phyloP scores from a whole-genome alignment of 352 stramenopile genomes.

The Aphanomyces euteiches region DNA sequence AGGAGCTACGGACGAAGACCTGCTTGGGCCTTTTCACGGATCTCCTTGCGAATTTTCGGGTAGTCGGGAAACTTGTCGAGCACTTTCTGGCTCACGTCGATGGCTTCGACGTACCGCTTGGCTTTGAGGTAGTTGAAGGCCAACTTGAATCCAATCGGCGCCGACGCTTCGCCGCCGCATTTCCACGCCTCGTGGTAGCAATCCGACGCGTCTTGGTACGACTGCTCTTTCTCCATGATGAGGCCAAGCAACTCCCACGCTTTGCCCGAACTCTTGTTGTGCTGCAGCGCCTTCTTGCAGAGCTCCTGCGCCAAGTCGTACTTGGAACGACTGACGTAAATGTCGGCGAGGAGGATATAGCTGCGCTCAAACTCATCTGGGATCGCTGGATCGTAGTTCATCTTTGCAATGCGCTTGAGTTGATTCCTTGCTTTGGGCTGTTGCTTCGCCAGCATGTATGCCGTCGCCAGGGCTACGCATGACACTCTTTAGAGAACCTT shows the following conservation, averaged over 20 bases:
- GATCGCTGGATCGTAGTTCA: slow-evolving; percentile 83
- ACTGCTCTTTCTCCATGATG: slow-evolving; percentile 94
- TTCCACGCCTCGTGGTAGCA: slow-evolving; percentile 89
- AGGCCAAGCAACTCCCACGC: slow-evolving; percentile 92
- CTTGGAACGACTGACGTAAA: slow-evolving; percentile 90
- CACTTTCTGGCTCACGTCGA: slow-evolving; percentile 92
- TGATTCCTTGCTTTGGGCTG: slow-evolving; percentile 90
- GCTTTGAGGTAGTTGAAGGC: slow-evolving; percentile 96
- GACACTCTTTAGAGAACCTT: no score
- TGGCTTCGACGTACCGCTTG: slow-evolving; percentile 84
- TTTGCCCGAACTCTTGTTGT: slow-evolving; percentile 90
- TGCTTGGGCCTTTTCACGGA: slow-evolving; percentile 88
- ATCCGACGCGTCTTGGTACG: slow-evolving; percentile 89
- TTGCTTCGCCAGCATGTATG: slow-evolving; percentile 92
- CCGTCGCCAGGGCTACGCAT: slow-evolving; percentile 48
- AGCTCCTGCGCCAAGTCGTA: slow-evolving; percentile 92
- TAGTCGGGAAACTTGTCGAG: slow-evolving; percentile 92
- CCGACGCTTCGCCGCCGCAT: slow-evolving; percentile 78
- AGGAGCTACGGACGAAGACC: slow-evolving; percentile 76
- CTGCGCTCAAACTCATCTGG: slow-evolving; percentile 92
- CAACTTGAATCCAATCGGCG: slow-evolving; percentile 91
- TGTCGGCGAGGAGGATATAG: slow-evolving; percentile 91
- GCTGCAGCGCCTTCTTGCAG: slow-evolving; percentile 88
- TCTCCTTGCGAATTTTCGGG: slow-evolving; percentile 92
- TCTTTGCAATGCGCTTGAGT: slow-evolving; percentile 93